Base-by-base conservation (phyloP, 2,329 filamentous ascomycete species). In the Triangularia verruculosa region DNA sequence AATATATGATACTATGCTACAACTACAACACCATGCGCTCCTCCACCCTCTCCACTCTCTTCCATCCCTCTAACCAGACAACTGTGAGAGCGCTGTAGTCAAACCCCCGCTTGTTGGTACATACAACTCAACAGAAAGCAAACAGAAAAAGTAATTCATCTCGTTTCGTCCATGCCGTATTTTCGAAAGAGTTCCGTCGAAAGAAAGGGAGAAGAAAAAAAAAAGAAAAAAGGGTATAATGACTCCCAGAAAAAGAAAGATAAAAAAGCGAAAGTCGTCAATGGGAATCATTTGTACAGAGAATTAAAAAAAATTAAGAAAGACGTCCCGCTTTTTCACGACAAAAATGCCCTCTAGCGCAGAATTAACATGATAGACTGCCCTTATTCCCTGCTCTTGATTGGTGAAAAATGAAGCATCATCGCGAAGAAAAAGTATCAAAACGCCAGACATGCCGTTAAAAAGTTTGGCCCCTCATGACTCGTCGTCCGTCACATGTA, bases 391-490 rank as follows among this genome's bases (percentile, higher is more conserved):
- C 32, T 4, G 12, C 32, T 34, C 32, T 43, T 5, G 1, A 13
- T 15, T 43, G 7, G 8, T 20, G 9, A 57, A 20, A 27, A 47
- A 47, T 25, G 28, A 52, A 30, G 25, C 34, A 15, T 28, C 25
- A 52, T 59, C 57, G 57, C 32, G 20, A 22, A 52, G n/a, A 15
- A 17, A 22, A 57, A 28, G 2, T 25, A 59, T 59, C 32, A 59
- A 51, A 59, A 59, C 57, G 57, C 66, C 66, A 64, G 32, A 63
- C 54, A 53, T 51, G 39, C 24, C 20, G 34, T 22, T 32, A 53
- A 24, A 27, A 39, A 25, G 60, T 32, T 32, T 67, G 57, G 34
- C 20, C 39, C 39, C 24, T 65, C 67, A 63, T 67, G 60, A 63
- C 51, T 61, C 27, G 63, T 67, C 67, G 61, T 65, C 39, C n/a